These are phyloP conservation scores for Pythium dissotocum DNA, from an alignment of 352 stramenopile species.

Conservation along the genomic window DNA sequence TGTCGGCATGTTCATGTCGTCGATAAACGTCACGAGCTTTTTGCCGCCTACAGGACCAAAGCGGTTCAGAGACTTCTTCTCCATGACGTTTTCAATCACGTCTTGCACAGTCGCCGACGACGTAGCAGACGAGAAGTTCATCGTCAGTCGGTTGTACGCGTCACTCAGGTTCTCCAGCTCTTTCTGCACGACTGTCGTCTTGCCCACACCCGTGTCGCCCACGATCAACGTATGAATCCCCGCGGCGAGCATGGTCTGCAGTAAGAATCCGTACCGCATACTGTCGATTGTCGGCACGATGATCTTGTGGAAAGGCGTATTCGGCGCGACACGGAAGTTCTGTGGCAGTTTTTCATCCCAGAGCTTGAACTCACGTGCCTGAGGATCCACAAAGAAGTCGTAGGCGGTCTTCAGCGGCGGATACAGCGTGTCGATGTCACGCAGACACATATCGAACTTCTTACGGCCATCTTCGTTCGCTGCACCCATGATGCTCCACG, in stretches of 20 bases:
- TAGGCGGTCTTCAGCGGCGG: slow-evolving; percentile 92
- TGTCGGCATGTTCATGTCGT: slow-evolving; percentile 93
- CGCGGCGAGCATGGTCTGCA: slow-evolving; percentile 74
- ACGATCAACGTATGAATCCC: slow-evolving; percentile 88
- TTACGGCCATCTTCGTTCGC: slow-evolving; percentile 85
- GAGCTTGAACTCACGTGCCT: slow-evolving; percentile 76
- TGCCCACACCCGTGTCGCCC: slow-evolving; percentile 89
- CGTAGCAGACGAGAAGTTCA: slow-evolving; percentile 92
- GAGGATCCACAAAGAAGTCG: slow-evolving; percentile 91
- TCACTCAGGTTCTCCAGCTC: slow-evolving; percentile 83
- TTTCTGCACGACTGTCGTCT: slow-evolving; percentile 84
- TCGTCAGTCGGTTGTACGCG: slow-evolving; percentile 71
- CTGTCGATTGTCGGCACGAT: slow-evolving; percentile 88
- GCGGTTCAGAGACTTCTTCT: slow-evolving; percentile 88
- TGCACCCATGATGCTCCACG: slow-evolving; percentile 84
- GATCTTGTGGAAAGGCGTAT: slow-evolving; percentile 84
- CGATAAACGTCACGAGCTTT: slow-evolving; percentile 90
- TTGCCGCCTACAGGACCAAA: slow-evolving; percentile 88
- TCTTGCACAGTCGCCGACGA: slow-evolving; percentile 86
- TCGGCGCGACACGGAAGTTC: slow-evolving; percentile 71
- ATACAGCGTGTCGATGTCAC: slow-evolving; percentile 92
- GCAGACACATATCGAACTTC: slow-evolving; percentile 86
- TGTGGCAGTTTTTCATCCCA: slow-evolving; percentile 82
- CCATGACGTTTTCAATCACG: slow-evolving; percentile 91
- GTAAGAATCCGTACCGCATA: slow-evolving; percentile 76